Evolutionary conservation across 495 filamentous ascomycete species (phyloP).

Genomic region (Stereocaulon alpinum): DNA sequence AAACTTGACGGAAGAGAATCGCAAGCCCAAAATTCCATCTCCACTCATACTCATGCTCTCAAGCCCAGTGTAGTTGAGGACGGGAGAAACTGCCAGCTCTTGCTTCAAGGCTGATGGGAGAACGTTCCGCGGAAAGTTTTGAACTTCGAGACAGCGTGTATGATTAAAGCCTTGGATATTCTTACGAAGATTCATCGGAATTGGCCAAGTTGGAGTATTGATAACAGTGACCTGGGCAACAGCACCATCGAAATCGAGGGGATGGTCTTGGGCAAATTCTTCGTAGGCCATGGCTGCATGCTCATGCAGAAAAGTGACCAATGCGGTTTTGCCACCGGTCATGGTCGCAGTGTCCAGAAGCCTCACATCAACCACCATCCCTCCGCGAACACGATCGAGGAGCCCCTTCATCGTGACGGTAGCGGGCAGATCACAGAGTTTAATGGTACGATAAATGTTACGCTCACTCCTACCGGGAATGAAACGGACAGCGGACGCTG

Average conservation of each 20-base stretch:
- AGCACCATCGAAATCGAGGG: not conserved
- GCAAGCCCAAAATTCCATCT: constrained; percentile 9
- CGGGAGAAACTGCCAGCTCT: too few species aligned
- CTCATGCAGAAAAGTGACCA: constrained; percentile 17
- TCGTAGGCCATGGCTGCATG: constrained; percentile 6
- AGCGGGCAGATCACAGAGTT: constrained; percentile 3
- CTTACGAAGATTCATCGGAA: not conserved
- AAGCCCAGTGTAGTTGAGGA: not conserved
- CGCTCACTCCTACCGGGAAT: not conserved
- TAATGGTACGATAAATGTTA: constrained; percentile 18
- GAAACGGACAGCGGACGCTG: constrained; percentile 2
- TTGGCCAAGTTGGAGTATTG: constrained; percentile 19
- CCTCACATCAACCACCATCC: constrained; percentile 4
- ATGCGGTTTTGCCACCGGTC: constrained; percentile 4
- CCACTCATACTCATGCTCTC: not conserved
- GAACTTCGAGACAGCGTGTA: constrained; percentile 17
- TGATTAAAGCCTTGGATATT: not conserved
- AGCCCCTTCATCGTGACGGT: not conserved
- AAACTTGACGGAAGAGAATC: constrained; percentile 9
- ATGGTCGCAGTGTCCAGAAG: constrained; percentile 13
- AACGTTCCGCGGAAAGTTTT: not conserved
- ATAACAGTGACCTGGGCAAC: not conserved
- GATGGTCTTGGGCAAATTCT: not conserved
- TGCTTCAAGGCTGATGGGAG: not conserved
- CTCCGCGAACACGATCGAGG: constrained; percentile 14